These are phyloP conservation scores for Eragrostis curvula DNA, from an alignment of 176 grass and related monocot genomes.

Conservation along the genomic window DNA sequence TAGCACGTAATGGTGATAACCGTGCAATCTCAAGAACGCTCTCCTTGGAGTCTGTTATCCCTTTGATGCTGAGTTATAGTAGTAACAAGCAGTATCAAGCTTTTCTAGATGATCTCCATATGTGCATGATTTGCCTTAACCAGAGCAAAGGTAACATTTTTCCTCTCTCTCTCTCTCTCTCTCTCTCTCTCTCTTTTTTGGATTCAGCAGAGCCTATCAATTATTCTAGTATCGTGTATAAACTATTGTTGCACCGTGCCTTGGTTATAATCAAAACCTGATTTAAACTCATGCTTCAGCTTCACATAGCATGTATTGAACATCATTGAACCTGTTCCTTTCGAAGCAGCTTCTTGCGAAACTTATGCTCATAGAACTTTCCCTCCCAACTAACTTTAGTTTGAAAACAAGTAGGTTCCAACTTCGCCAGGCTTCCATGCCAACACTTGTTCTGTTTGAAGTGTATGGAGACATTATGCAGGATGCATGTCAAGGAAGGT, in stretches of 20 bases:
- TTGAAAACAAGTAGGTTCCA: conserved; percentile 42
- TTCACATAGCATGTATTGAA: conserved; percentile 7
- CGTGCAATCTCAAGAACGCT: conserved; percentile 42
- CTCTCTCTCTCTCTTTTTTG: neutral
- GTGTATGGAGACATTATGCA: conserved; percentile 51
- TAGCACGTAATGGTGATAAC: neutral
- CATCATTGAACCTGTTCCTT: neutral
- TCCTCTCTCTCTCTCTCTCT: neutral
- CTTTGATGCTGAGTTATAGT: conserved; percentile 49
- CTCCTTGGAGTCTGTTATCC: conserved; percentile 47
- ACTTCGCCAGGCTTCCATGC: conserved; percentile 45
- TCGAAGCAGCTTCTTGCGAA: neutral
- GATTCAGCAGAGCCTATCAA: neutral
- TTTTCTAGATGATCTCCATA: neutral
- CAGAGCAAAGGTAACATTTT: neutral
- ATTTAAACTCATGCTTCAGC: neutral
- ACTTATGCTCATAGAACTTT: neutral
- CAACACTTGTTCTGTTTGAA: conserved; percentile 35
- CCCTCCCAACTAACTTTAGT: neutral
- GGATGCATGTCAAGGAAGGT: conserved; percentile 55
- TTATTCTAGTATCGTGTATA: neutral
- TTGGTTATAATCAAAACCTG: neutral
- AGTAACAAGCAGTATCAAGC: neutral
- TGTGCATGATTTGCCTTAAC: neutral
- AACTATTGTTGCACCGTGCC: neutral